A percentile compares a stretch with the other conserved stretches of the same genome.
phyloP scores from a whole-genome alignment of 352 stramenopile species.

The Phytophthora sp. region DNA sequence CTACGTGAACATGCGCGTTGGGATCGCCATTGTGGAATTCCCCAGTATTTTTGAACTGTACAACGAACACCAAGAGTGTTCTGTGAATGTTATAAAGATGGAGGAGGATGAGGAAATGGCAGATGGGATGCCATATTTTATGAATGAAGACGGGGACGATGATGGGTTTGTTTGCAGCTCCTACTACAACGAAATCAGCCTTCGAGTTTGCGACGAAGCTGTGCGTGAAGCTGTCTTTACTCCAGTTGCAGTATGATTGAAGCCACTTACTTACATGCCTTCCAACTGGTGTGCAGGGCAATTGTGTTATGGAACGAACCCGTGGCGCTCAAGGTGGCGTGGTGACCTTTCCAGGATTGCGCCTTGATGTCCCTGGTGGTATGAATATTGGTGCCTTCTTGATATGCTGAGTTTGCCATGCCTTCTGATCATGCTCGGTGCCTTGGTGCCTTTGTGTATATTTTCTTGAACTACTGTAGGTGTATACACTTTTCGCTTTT shows the following conservation, averaged over 20 bases:
- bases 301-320: conserved; percentile 66
- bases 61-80: conserved; percentile 74
- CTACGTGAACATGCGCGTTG: conserved; percentile 63
- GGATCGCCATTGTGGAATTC: conserved; percentile 72
- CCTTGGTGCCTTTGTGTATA: conserved; percentile 6
- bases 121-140: conserved; percentile 70
- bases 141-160: conserved; percentile 70
- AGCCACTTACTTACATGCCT: neutral
- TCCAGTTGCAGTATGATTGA: neutral
- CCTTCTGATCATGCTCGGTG: neutral
- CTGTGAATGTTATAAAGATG: conserved; percentile 70
- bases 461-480: conserved; percentile 44
- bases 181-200: conserved; percentile 72
- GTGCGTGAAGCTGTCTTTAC: conserved; percentile 32
- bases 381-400: conserved; percentile 1
- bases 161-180: conserved; percentile 60
- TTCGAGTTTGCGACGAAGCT: conserved; percentile 59
- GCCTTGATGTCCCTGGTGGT: conserved; percentile 72
- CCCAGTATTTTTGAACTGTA: conserved; percentile 71
- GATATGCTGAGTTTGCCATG: neutral
- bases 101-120: conserved; percentile 79
- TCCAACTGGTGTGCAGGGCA: conserved; percentile 32
- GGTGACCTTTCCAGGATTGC: conserved; percentile 62
- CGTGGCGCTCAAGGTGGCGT: conserved; percentile 53
- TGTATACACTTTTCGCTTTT: conserved; percentile 75